These are phyloP conservation scores for Zygnema circumcarinatum DNA, from an alignment of 139 green algal genomes.

Conservation along the genomic window DNA sequence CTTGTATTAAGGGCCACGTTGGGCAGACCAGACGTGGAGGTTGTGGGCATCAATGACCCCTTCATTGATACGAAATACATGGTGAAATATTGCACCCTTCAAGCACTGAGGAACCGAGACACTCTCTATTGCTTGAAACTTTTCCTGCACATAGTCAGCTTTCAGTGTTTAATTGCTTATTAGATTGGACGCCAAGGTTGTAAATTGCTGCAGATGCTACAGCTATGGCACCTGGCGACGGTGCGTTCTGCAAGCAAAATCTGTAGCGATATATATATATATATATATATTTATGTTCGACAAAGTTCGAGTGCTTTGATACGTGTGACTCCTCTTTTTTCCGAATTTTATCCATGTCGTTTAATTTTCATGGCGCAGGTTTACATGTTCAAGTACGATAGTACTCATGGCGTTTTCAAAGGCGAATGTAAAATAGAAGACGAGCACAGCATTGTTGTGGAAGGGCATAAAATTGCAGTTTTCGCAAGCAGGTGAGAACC, in stretches of 20 bases:
- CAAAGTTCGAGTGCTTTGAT: no score
- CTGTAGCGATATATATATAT: no score
- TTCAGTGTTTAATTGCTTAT: no score
- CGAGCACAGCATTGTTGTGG: conserved; percentile 44
- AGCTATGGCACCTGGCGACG: no score
- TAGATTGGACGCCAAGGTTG: no score
- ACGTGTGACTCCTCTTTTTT: no score
- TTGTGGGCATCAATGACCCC: conserved; percentile 55
- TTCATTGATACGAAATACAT: conserved; percentile 55
- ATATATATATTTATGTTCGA: no score
- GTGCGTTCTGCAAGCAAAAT: no score
- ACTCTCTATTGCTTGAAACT: no score
- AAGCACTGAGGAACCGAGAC: background rate
- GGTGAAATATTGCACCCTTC: background rate
- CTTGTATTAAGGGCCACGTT: conserved; percentile 37
- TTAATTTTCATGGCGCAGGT: conserved; percentile 25
- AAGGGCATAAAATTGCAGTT: conserved; percentile 54
- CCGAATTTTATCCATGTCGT: background rate
- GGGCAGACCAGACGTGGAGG: conserved; percentile 32
- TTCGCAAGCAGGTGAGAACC: conserved; percentile 21
- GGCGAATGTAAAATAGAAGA: conserved; percentile 32
- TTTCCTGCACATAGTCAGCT: no score
- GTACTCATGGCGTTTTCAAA: conserved; percentile 34
- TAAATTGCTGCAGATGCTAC: no score
- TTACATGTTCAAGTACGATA: conserved; percentile 65